Evolutionary conservation across 1,284 basidiomycete genomes (phyloP), one percentile per base, ranked within the genome.

Genomic region (Fomitiporia mediterranea): DNA sequence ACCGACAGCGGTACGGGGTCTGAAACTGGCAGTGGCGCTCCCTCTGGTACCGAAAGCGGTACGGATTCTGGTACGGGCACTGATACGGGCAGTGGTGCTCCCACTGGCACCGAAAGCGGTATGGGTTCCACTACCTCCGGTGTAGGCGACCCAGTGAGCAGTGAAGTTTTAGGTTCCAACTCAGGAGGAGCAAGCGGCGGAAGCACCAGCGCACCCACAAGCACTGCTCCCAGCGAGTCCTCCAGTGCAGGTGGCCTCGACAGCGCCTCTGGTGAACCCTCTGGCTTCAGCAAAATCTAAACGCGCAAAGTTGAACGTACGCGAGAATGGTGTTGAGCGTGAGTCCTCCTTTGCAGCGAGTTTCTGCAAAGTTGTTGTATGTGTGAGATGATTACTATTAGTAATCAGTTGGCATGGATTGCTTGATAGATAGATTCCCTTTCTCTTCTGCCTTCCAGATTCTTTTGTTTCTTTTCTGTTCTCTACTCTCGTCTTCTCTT

Each of bases 281-380:
- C n/a, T n/a, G n/a, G n/a, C n/a, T n/a, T n/a, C n/a, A n/a, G n/a
- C n/a, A n/a, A n/a, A n/a, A n/a, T n/a, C n/a, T n/a, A n/a, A n/a
- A n/a, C n/a, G n/a, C n/a, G n/a, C n/a, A n/a, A n/a, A n/a, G n/a
- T n/a, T n/a, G n/a, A n/a, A n/a, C n/a, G n/a, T n/a, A n/a, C n/a
- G n/a, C n/a, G n/a, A n/a, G n/a, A n/a, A n/a, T n/a, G n/a, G n/a
- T n/a, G n/a, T n/a, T n/a, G n/a, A n/a, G n/a, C n/a, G n/a, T n/a
- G n/a, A 6, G 11, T 4, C 27, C 25, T 9, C 8, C 44, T 46
- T 46, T 46, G 44, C 44, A 46, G 44, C 44, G 6, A 46, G 44
- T 30, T n/a, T n/a, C 44, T 46, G 44, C 44, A 28, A 46, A 46
- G 39, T 40, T 17, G n/a, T n/a, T n/a, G n/a, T n/a, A n/a, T n/a